Conservation (phyloP, 2,329 filamentous ascomycete species). For the Chrysoporthe austroafricana region DNA sequence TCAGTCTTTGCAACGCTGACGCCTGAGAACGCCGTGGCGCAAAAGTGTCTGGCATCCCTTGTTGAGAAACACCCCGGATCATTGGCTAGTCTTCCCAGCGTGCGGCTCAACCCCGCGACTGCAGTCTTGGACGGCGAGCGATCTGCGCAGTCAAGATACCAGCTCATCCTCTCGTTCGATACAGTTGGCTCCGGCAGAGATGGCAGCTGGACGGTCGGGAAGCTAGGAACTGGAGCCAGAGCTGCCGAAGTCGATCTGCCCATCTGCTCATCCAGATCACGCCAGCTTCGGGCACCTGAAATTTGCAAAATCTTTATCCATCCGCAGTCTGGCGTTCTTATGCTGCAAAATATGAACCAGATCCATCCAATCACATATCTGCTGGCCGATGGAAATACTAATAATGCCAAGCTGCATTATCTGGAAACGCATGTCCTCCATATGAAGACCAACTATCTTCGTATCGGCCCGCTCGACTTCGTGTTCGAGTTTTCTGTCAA, state of each 20-base stretch:
- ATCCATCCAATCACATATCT: slow-evolving; percentile 6
- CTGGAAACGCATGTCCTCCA: slow-evolving; percentile 1
- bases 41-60: slow-evolving; percentile 9
- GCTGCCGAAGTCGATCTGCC: slow-evolving; percentile 1
- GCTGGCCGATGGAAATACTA: not conserved
- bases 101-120: not conserved
- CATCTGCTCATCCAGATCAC: slow-evolving; percentile 3
- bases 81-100: not conserved
- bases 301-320: slow-evolving; percentile 9
- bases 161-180: slow-evolving; percentile 14
- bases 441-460: slow-evolving; percentile 12
- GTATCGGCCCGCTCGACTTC: slow-evolving; percentile 16
- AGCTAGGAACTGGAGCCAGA: not conserved
- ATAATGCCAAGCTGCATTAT: slow-evolving; percentile 7
- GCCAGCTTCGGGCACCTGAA: not conserved
- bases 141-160: slow-evolving; percentile 8
- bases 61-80: slow-evolving; percentile 1
- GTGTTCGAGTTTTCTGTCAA: not conserved
- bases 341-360: not conserved
- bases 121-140: not conserved
- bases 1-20: slow-evolving; percentile 13
- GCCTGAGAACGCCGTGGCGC: slow-evolving; percentile 13
- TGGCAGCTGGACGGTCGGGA: slow-evolving; percentile 9
- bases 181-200: not conserved
- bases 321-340: slow-evolving; percentile 3